Conservation (phyloP, 768 basidiomycete genomes). For the Phlegmacium glaucopus region DNA sequence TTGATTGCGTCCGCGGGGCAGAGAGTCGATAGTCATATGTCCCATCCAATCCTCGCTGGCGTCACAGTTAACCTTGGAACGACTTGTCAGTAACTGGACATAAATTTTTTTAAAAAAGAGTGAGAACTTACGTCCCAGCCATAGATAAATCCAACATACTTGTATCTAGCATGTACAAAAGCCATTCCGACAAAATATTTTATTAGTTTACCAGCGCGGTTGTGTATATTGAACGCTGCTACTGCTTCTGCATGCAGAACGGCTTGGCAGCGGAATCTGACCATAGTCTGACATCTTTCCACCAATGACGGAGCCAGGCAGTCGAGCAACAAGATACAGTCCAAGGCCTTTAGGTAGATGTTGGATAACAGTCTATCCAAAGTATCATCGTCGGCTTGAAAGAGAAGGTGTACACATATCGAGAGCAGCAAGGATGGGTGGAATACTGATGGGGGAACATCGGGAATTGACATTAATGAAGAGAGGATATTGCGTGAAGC, state of each 20-base stretch:
- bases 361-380: constrained; percentile 29
- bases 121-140: constrained; percentile 46
- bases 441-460: constrained; percentile 1
- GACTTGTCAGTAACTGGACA: neutral
- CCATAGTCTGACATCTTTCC: constrained; percentile 15
- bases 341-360: constrained; percentile 36
- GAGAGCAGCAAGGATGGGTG: constrained; percentile 8
- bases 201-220: constrained; percentile 15
- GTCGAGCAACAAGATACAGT: constrained; percentile 39
- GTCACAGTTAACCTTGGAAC: constrained; percentile 29
- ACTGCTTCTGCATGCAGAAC: constrained; percentile 28
- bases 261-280: constrained; percentile 28
- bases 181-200: constrained; percentile 49
- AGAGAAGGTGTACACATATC: constrained; percentile 27
- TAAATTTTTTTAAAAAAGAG: neutral
- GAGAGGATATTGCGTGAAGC: constrained; percentile 13
- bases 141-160: constrained; percentile 41
- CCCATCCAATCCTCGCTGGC: constrained; percentile 41
- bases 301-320: constrained; percentile 32
- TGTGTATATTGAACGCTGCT: constrained; percentile 9
- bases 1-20: constrained; percentile 40
- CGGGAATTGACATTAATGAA: neutral
- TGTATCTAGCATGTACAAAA: constrained; percentile 36
- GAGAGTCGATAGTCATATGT: constrained; percentile 37
- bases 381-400: constrained; percentile 29